Base-by-base conservation (phyloP, 2,329 filamentous ascomycete genomes). In the Tolypocladium capitatum region DNA sequence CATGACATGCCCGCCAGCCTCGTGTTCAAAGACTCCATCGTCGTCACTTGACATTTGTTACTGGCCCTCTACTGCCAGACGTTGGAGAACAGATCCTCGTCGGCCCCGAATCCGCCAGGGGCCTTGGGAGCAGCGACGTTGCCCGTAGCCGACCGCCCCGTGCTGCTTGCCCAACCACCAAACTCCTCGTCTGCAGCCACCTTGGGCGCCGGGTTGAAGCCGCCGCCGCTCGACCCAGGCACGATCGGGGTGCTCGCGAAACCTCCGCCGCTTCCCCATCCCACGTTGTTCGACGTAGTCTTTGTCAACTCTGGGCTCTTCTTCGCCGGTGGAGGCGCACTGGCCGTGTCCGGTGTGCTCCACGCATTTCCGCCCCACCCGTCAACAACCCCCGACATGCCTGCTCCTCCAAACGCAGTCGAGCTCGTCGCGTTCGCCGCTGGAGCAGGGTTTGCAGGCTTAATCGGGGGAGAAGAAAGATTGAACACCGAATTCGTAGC, bases 181-280 rank as follows among this genome's bases (percentile, higher is more conserved):
- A 96, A 97, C 61, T 97, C 91, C 65, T 97, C 91, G 58, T 97
- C 91, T 0, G 86, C 84, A 33, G 85, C 76, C 2, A 95, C 85
- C 58, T 84, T 83, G 24, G 86, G 81, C 36, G 72, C 68, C 47
- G 71, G 61, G 46, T 72, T 76, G 64, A 86, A 84, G 6, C 83
- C 83, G 24, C 83, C n/a, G n/a, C 83, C 55, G 75, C n/a, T 75
- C 0, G 76, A 69, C 1, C 78, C 76, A 2, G 77, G 76, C 20
- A 83, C 72, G 60, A 83, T 79, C 45, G 78, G 75, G 51, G 78
- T 74, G 56, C 60, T 76, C 36, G 77, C 73, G 54, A 82, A 72
- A n/a, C 71, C 71, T 28, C 63, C 62, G 42, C 67, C 62, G 48
- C 58, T 60, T 8, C 78, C 76, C 74, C 80, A 83, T 46, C 73